Evolutionary conservation across 2,329 filamentous ascomycete species (phyloP), one percentile per base, ranked within the genome.

Genomic region (Epichloe brachyelytri): DNA sequence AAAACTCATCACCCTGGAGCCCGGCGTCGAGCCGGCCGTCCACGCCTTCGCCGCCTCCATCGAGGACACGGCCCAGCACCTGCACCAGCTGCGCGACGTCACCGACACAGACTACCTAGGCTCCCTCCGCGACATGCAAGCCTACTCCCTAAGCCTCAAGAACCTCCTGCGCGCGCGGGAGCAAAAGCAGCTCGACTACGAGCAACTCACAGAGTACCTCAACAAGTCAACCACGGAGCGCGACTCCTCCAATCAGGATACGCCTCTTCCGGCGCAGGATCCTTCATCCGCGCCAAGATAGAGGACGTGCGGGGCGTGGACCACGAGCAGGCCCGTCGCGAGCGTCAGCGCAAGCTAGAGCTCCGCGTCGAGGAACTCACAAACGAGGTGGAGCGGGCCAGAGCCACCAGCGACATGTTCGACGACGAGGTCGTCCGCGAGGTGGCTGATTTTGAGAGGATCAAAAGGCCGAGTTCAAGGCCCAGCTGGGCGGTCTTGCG

Each of bases 121-220:
- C 58, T 91, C 85, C 51, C 75, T 98, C 49, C 82, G 89, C 48
- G 93, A 98, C 69, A 95, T 97, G 90, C 87, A 94, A 60, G 85
- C 89, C 26, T 98, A 97, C 68, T 91, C 89, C 57, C 72, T 79
- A n/a, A 85, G 89, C 0, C 74, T 97, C 45, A 95, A 95, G 68
- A 77, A 81, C 22, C 82, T 98, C 5, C 81, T 98, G 56, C 95
- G 95, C 67, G 88, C 88, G 1, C 84, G 93, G 37, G 93, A 98
- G 71, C 89, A 94, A 71, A 98, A 98, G 66, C 93, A 98, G 66
- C 84, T 98, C 52, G 93, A 98, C 71, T 95, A 91, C 62, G 93
- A 98, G 70, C 90, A 88, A 57, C 77, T 98, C 36, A 95, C 89
- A 30, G 91, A 97, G 65, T 97, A 97, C 67, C 85, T 96, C 50